Conservation (phyloP, 306 rosid species). For the Acacia confusa region DNA sequence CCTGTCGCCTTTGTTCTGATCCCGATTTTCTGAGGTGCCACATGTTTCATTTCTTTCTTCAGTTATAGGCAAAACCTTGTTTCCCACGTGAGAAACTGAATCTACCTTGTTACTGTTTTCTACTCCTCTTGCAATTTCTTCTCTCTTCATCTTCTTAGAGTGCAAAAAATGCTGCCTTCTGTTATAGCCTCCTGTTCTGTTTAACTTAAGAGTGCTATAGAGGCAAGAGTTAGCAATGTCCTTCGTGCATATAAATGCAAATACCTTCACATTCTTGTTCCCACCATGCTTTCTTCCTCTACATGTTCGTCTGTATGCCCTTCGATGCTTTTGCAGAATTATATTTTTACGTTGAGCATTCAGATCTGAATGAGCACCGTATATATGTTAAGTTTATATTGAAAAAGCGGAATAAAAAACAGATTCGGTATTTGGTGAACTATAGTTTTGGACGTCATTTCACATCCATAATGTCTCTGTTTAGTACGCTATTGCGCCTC, state of each 20-base stretch:
- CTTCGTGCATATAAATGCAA: slow-evolving; percentile 45
- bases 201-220: slow-evolving; percentile 46
- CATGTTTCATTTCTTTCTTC: slow-evolving; percentile 48
- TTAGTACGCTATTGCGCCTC: neutral
- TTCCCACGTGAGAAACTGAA: slow-evolving; percentile 50
- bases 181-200: slow-evolving; percentile 33
- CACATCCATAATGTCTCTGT: neutral
- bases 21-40: slow-evolving; percentile 42
- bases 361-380: slow-evolving; percentile 43
- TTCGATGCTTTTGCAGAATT: slow-evolving; percentile 32
- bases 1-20: slow-evolving; percentile 45
- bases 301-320: slow-evolving; percentile 35
- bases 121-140: slow-evolving; percentile 44
- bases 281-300: slow-evolving; percentile 37
- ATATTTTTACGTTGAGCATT: slow-evolving; percentile 40
- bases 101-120: slow-evolving; percentile 50
- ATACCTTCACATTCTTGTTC: slow-evolving; percentile 53
- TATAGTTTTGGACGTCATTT: neutral
- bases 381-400: neutral
- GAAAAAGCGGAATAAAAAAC: neutral
- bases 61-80: slow-evolving; percentile 71
- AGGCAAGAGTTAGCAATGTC: slow-evolving; percentile 58
- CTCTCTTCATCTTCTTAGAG: slow-evolving; percentile 67
- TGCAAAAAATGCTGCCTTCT: slow-evolving; percentile 34
- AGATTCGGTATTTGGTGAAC: neutral